phyloP scores from a whole-genome alignment of 2,329 filamentous ascomycete species.

The Colletotrichum horii region DNA sequence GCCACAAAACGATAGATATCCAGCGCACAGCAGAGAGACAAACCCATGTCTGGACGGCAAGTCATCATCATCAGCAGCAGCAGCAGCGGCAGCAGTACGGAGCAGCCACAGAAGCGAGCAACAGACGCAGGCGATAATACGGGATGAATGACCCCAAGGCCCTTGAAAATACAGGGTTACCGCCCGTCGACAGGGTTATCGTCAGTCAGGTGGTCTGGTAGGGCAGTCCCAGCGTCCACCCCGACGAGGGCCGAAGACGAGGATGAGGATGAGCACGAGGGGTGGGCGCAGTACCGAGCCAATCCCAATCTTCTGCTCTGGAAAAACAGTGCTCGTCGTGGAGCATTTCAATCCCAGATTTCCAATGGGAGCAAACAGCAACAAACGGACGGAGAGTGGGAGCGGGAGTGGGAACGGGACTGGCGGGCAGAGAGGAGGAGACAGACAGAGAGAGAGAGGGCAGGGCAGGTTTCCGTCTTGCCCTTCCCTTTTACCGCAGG shows the following conservation, averaged over 20 bases:
- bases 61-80: neutral
- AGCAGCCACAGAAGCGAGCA: neutral
- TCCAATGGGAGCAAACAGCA: neutral
- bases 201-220: slow-evolving; percentile 15
- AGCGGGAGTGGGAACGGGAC: slow-evolving; percentile 6
- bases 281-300: neutral
- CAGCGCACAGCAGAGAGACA: neutral
- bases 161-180: neutral
- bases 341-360: neutral
- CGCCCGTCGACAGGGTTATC: neutral
- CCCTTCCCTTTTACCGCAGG: neutral
- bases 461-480: neutral
- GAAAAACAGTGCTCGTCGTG: neutral
- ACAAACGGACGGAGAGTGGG: neutral
- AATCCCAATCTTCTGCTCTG: neutral
- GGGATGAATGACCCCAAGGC: neutral
- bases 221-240: neutral
- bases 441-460: neutral
- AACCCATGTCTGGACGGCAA: neutral
- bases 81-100: neutral
- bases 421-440: neutral
- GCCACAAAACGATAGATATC: neutral
- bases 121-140: neutral
- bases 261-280: neutral
- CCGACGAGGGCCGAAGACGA: neutral